These are phyloP conservation scores for Deuterostichococcus epilithicus DNA, from an alignment of 139 green algal genomes.

Conservation along the genomic window DNA sequence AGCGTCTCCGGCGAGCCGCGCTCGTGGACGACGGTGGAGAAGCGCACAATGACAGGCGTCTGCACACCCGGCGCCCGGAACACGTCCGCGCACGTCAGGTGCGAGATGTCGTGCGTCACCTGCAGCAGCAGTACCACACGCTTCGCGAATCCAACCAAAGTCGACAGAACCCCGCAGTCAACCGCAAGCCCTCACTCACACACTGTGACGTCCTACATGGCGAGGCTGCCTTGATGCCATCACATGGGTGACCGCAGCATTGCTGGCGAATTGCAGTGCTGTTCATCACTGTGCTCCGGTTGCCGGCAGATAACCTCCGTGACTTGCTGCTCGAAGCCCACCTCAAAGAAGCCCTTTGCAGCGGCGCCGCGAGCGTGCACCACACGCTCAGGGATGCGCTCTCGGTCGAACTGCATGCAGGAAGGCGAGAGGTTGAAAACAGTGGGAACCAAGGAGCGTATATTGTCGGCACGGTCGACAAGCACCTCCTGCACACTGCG, in stretches of 20 bases:
- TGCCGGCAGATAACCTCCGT: neutral
- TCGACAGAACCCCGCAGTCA: neutral
- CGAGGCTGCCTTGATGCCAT: neutral
- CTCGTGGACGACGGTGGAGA: constrained; percentile 90
- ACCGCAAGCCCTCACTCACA: neutral
- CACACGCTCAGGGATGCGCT: constrained; percentile 94
- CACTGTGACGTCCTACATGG: neutral
- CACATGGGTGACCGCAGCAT: neutral
- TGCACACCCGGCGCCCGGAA: constrained; percentile 87
- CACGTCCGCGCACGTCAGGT: constrained; percentile 94
- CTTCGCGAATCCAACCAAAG: too few species aligned
- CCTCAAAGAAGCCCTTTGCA: constrained; percentile 98
- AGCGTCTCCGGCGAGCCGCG: constrained; percentile 85
- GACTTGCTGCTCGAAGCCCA: constrained; percentile 21
- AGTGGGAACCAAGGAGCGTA: too few species aligned
- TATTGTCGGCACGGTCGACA: neutral
- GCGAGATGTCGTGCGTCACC: constrained; percentile 93
- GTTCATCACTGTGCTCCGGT: too few species aligned
- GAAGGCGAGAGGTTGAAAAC: neutral
- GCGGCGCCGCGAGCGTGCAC: constrained; percentile 89
- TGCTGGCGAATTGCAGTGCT: neutral
- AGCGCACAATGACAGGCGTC: constrained; percentile 91
- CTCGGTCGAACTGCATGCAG: constrained; percentile 75
- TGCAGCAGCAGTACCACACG: constrained; percentile 21
- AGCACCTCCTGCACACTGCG: constrained; percentile 18